A percentile compares a stretch with the other conserved stretches of the same genome.
phyloP scores from a whole-genome alignment of 805 yeast species.

The Kluyveromyces nonfermentans region DNA sequence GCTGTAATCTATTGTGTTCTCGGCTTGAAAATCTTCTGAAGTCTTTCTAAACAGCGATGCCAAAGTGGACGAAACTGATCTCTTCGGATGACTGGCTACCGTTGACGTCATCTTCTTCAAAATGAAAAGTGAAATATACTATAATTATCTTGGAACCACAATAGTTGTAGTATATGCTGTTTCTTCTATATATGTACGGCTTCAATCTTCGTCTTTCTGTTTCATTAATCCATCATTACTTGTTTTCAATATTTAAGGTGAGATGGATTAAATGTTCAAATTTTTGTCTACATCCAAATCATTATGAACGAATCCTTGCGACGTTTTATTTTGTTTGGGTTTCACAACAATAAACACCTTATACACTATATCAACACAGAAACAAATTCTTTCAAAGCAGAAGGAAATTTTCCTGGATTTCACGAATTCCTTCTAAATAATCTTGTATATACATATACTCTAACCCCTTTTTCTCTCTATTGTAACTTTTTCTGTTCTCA shows the following conservation, averaged over 20 bases:
- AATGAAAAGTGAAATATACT: no score
- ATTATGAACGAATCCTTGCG: background rate
- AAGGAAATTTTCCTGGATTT: no score
- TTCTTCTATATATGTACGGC: no score
- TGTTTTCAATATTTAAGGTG: background rate
- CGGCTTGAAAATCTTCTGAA: background rate
- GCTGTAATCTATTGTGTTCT: background rate
- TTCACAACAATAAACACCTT: no score
- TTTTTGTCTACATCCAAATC: background rate
- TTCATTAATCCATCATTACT: background rate
- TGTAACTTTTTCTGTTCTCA: no score
- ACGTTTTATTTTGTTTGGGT: background rate
- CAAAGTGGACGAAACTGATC: slow-evolving; percentile 24
- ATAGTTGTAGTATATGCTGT: no score
- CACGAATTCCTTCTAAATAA: no score
- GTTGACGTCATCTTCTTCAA: background rate
- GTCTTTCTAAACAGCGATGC: slow-evolving; percentile 15
- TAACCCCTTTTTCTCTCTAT: no score
- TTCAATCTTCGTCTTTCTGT: no score
- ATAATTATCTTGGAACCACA: background rate
- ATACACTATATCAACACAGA: no score
- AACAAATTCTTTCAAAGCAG: no score
- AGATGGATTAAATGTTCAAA: background rate
- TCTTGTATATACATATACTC: no score
- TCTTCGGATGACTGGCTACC: slow-evolving; percentile 7